Percentiles rank a stretch among this genome's conserved stretches.
Evolutionary conservation across 495 filamentous ascomycete genomes (phyloP).

Genomic region (Annulohypoxylon stygium): DNA sequence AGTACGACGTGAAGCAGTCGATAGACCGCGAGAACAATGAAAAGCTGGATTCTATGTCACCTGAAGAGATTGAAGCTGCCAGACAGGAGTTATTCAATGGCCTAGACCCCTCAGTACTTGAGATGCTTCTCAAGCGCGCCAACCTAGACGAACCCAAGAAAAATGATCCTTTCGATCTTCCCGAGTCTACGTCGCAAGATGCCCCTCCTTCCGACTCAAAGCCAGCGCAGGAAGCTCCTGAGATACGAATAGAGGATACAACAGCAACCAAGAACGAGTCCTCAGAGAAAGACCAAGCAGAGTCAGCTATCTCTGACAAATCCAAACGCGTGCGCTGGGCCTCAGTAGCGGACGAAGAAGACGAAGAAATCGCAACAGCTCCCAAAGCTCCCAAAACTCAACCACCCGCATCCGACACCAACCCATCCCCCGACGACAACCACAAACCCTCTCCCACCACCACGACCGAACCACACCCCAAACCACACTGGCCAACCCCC

Average conservation of each 20-base stretch:
- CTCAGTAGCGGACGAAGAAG: conserved; percentile 46
- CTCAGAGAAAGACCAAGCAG: background rate
- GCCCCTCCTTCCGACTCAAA: conserved; percentile 12
- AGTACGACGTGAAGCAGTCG: conserved; percentile 69
- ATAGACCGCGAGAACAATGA: conserved; percentile 88
- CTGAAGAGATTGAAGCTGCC: conserved; percentile 81
- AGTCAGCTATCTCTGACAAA: background rate
- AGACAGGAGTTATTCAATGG: conserved; percentile 77
- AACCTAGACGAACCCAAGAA: conserved; percentile 75
- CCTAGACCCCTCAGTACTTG: conserved; percentile 77
- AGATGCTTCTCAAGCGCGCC: conserved; percentile 81
- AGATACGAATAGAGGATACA: conserved; percentile 45
- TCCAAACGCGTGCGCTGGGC: conserved; percentile 36
- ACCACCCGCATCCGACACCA: conserved; percentile 21
- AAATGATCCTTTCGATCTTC: conserved; percentile 55
- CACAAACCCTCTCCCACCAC: conserved; percentile 57
- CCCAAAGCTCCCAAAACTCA: conserved; percentile 28
- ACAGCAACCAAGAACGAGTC: conserved; percentile 35
- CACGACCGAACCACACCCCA: conserved; percentile 52
- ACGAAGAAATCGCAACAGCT: conserved; percentile 20
- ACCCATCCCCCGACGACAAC: conserved; percentile 20
- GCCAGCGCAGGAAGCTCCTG: conserved; percentile 25
- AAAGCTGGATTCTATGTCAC: conserved; percentile 81
- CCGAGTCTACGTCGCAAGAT: conserved; percentile 26
- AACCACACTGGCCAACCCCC: conserved; percentile 56